Conservation (phyloP, 306 rosid genomes). For the Sechiopsis laciniata region DNA sequence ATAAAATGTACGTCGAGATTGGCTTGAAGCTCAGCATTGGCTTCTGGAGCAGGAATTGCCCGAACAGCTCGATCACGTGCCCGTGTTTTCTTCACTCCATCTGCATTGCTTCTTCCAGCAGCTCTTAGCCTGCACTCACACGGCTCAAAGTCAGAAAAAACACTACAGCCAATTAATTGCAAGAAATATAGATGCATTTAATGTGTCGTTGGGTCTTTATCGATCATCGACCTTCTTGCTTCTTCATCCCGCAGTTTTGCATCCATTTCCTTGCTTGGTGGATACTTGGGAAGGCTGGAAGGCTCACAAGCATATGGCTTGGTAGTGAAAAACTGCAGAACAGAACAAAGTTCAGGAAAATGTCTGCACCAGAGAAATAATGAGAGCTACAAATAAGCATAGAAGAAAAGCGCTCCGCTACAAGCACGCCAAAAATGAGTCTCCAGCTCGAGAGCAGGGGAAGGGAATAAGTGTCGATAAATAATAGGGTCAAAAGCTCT, state of each 20-base stretch:
- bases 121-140: constrained; percentile 71
- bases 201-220: constrained; percentile 1
- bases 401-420: not conserved
- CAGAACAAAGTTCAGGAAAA: constrained; percentile 20
- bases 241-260: constrained; percentile 95
- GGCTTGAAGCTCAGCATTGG: constrained; percentile 90
- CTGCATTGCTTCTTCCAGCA: constrained; percentile 71
- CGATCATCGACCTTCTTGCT: constrained; percentile 69
- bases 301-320: constrained; percentile 97
- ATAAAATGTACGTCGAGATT: constrained; percentile 72
- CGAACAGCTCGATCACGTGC: constrained; percentile 70
- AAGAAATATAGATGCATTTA: not conserved
- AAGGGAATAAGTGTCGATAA: not conserved
- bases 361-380: constrained; percentile 13
- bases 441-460: not conserved
- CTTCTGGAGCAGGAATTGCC: constrained; percentile 81
- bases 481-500: not conserved
- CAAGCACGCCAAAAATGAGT: not conserved
- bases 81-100: constrained; percentile 72
- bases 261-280: constrained; percentile 99
- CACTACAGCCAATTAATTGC: not conserved
- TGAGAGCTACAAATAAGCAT: not conserved
- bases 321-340: constrained; percentile 79
- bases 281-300: constrained; percentile 95
- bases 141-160: constrained; percentile 28